Conservation (phyloP, 2,329 filamentous ascomycete genomes). For the Colletotrichum zoysiae region DNA sequence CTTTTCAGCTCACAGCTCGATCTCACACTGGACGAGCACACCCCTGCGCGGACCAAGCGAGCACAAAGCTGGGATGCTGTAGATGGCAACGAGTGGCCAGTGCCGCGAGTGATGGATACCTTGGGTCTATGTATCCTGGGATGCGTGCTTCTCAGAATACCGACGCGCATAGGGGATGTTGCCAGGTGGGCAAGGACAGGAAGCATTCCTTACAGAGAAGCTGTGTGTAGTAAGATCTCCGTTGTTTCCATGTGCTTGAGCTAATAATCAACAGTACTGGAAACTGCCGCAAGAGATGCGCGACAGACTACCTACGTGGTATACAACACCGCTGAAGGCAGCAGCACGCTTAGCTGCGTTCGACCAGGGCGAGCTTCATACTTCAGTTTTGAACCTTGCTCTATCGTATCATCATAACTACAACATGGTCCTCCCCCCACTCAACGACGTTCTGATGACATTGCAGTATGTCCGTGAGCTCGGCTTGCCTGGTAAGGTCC, state of each 20-base stretch:
- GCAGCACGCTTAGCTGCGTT: conserved; percentile 57
- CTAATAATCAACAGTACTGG: conserved; percentile 57
- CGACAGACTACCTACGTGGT: conserved; percentile 72
- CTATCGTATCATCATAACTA: conserved; percentile 76
- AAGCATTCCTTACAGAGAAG: conserved; percentile 78
- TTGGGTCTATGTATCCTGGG: conserved; percentile 85
- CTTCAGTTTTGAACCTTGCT: conserved; percentile 70
- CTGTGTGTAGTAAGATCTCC: conserved; percentile 59
- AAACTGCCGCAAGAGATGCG: conserved; percentile 74
- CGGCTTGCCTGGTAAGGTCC: conserved; percentile 75
- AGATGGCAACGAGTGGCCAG: conserved; percentile 61
- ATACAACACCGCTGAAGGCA: conserved; percentile 70
- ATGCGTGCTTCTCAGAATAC: conserved; percentile 79
- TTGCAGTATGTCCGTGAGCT: conserved; percentile 79
- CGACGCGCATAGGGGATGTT: conserved; percentile 81
- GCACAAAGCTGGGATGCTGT: conserved; percentile 60
- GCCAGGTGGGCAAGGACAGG: conserved; percentile 75
- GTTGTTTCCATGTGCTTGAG: background rate
- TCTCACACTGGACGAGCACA: conserved; percentile 44
- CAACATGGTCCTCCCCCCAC: conserved; percentile 76
- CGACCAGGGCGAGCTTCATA: conserved; percentile 72
- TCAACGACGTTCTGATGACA: conserved; percentile 78
- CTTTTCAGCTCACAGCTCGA: conserved; percentile 57
- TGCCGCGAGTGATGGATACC: conserved; percentile 80
- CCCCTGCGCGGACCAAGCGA: conserved; percentile 49